Conservation (phyloP, 768 basidiomycete genomes). For the Mycena galericulata region DNA sequence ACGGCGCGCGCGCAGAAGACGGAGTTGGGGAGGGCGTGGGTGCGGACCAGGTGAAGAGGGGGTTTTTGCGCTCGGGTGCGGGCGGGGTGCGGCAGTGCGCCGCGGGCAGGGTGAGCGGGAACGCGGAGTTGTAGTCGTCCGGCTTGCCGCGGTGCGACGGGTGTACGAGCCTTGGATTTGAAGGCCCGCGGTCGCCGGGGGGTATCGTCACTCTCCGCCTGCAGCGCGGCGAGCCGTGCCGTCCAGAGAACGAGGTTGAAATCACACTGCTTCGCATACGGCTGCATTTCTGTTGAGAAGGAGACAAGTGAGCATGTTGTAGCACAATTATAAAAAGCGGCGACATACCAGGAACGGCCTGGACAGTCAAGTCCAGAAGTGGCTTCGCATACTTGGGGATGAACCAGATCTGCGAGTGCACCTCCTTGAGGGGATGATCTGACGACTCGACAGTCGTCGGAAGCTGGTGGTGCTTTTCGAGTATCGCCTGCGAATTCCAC, state of each 20-base stretch:
- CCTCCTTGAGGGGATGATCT: conserved; percentile 49
- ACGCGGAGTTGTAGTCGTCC: conserved; percentile 52
- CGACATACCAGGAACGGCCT: conserved; percentile 78
- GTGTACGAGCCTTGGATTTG: neutral
- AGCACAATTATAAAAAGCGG: neutral
- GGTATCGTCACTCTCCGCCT: conserved; percentile 36
- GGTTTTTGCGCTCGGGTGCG: conserved; percentile 14
- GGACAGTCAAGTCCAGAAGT: conserved; percentile 79
- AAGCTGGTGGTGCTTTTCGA: conserved; percentile 84
- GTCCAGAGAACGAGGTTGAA: conserved; percentile 81
- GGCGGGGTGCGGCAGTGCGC: conserved; percentile 32
- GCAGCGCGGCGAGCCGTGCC: conserved; percentile 56
- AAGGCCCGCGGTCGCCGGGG: conserved; percentile 22
- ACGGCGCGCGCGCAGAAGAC: conserved; percentile 5
- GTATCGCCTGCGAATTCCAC: conserved; percentile 90
- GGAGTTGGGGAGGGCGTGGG: conserved; percentile 29
- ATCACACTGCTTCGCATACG: conserved; percentile 74
- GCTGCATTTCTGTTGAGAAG: conserved; percentile 70
- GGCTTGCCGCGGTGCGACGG: conserved; percentile 56
- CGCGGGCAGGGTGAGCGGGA: conserved; percentile 51
- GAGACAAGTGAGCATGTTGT: neutral
- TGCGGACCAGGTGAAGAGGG: conserved; percentile 1
- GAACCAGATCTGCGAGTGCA: conserved; percentile 89
- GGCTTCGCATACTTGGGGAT: conserved; percentile 86
- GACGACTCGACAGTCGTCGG: conserved; percentile 64